Percentiles rank a stretch among this genome's conserved stretches.
Conservation (phyloP, 2,329 filamentous ascomycete species). For the Aspergillus fumigatiaffinis region DNA sequence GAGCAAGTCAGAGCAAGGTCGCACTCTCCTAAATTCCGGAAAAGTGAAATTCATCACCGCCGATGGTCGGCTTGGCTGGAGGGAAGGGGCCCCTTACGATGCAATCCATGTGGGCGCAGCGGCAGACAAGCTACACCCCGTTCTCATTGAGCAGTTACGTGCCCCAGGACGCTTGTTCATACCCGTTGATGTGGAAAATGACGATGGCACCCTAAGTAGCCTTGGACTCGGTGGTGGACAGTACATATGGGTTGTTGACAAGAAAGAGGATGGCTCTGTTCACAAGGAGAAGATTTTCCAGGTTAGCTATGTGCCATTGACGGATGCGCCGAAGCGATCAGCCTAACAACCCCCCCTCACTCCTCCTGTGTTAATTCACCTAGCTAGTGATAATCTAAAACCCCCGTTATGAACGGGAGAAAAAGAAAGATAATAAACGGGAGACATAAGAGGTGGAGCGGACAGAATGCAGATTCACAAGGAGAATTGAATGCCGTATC, state of each 20-base stretch:
- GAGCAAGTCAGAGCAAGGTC: constrained; percentile 57
- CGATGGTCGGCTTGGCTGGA: constrained; percentile 68
- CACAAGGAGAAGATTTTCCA: constrained; percentile 56
- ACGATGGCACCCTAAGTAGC: constrained; percentile 16
- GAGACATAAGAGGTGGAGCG: not conserved
- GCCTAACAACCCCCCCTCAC: not conserved
- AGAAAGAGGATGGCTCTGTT: constrained; percentile 55
- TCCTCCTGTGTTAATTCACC: not conserved
- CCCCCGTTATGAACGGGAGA: not conserved
- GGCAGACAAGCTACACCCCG: constrained; percentile 67
- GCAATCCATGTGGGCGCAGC: constrained; percentile 94
- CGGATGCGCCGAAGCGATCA: constrained; percentile 50
- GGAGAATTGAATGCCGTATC: not conserved
- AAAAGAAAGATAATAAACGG: not conserved
- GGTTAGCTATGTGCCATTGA: constrained; percentile 62
- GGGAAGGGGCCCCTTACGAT: constrained; percentile 66
- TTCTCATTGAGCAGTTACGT: constrained; percentile 72
- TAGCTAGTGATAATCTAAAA: not conserved
- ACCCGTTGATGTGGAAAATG: constrained; percentile 52
- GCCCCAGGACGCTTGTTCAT: constrained; percentile 70
- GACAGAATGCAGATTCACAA: not conserved
- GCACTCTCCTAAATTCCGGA: constrained; percentile 57
- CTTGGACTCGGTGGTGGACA: constrained; percentile 40
- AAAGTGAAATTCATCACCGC: constrained; percentile 69
- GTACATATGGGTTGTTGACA: constrained; percentile 62